Evolutionary conservation across 2,329 filamentous ascomycete species (phyloP).

Genomic region (Ascomycota sp.): DNA sequence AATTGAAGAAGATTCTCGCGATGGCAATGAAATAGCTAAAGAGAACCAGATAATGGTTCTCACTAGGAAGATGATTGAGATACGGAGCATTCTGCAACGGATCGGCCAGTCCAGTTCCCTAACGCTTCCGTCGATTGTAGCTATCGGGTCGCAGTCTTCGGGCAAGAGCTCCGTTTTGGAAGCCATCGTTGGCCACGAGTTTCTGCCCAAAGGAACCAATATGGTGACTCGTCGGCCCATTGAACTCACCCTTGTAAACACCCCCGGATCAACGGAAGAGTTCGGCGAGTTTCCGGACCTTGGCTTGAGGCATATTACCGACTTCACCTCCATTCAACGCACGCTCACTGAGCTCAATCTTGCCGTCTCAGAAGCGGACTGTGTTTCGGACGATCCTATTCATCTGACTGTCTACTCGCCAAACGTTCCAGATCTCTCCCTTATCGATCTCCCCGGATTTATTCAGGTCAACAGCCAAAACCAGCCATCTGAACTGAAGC

Average conservation of each 20-base stretch:
- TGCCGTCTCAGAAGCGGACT: conserved; percentile 76
- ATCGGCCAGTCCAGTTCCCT: conserved; percentile 82
- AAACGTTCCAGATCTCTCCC: conserved; percentile 80
- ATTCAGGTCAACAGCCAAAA: conserved; percentile 89
- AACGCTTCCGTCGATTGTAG: conserved; percentile 90
- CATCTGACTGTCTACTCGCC: conserved; percentile 90
- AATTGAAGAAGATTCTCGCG: conserved; percentile 40
- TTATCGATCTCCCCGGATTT: conserved; percentile 93
- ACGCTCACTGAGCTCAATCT: conserved; percentile 89
- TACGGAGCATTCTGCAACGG: conserved; percentile 72
- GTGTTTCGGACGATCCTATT: conserved; percentile 91
- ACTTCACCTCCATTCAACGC: conserved; percentile 80
- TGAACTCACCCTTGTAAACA: conserved; percentile 90
- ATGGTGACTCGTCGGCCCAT: conserved; percentile 96
- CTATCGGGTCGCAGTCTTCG: conserved; percentile 94
- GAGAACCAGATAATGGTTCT: conserved; percentile 99
- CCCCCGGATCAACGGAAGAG: conserved; percentile 65
- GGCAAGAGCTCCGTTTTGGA: conserved; percentile 96
- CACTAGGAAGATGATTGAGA: conserved; percentile 99
- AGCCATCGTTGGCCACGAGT: conserved; percentile 93
- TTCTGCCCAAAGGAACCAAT: conserved; percentile 90
- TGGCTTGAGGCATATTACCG: conserved; percentile 71
- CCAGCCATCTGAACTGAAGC: conserved; percentile 78
- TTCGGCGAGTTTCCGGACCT: conserved; percentile 94
- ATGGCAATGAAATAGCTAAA: conserved; percentile 45